phyloP scores from a whole-genome alignment of 2,329 filamentous ascomycete genomes.

The Fusarium sororula region DNA sequence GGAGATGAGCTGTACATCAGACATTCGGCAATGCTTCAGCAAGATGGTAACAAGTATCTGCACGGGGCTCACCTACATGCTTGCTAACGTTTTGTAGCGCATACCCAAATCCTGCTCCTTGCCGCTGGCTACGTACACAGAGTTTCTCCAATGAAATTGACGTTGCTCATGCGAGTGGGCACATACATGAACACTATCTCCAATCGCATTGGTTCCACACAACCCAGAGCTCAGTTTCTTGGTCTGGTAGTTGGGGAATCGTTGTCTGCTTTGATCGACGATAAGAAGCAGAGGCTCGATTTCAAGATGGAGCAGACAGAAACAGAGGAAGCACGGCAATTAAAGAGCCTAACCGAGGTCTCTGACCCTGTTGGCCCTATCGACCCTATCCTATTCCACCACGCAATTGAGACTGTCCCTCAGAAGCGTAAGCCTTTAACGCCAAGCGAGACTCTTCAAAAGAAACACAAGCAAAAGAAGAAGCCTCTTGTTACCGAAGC shows the following conservation, averaged over 20 bases:
- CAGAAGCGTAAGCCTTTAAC: not conserved
- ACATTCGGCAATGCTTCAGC: constrained; percentile 83
- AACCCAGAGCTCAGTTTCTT: constrained; percentile 78
- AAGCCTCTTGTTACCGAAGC: constrained; percentile 42
- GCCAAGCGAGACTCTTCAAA: constrained; percentile 5
- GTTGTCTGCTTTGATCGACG: constrained; percentile 69
- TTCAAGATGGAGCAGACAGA: constrained; percentile 86
- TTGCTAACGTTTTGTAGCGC: constrained; percentile 62
- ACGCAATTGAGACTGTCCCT: not conserved
- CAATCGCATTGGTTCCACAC: constrained; percentile 82
- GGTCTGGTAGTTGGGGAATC: constrained; percentile 89
- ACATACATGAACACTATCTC: constrained; percentile 82
- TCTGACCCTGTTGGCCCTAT: constrained; percentile 71
- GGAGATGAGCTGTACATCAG: constrained; percentile 88
- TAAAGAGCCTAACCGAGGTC: constrained; percentile 71
- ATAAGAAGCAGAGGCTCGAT: constrained; percentile 76
- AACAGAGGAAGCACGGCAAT: constrained; percentile 77
- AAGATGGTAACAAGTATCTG: constrained; percentile 73
- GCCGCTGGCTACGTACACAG: constrained; percentile 79
- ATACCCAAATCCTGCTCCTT: constrained; percentile 81
- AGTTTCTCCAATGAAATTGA: constrained; percentile 70
- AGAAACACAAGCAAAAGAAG: constrained; percentile 44
- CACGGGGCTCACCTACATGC: not conserved
- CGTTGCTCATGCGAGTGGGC: constrained; percentile 74
- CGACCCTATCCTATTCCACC: constrained; percentile 55